Conservation (phyloP, 2,329 filamentous ascomycete species). For the Didymella pinodella region DNA sequence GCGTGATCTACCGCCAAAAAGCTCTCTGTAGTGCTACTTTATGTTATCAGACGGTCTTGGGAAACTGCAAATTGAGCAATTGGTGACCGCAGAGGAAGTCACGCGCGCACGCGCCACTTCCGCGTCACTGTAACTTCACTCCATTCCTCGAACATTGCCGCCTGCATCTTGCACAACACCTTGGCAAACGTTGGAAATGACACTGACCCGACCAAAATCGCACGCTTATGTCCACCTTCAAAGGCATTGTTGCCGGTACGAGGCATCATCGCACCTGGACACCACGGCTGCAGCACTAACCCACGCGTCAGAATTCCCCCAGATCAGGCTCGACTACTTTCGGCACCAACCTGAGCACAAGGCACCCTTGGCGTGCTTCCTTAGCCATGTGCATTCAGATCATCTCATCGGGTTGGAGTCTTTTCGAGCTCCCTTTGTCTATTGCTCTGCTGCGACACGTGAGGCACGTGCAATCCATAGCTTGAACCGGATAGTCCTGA, state of each 20-base stretch:
- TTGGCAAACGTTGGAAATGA: constrained; percentile 7
- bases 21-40: too few relatives aligned
- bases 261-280: background rate
- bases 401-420: constrained; percentile 83
- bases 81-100: constrained; percentile 1
- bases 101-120: constrained; percentile 14
- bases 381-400: constrained; percentile 93
- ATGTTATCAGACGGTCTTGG: background rate
- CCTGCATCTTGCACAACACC: background rate
- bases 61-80: background rate
- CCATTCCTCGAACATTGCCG: background rate
- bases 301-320: constrained; percentile 70
- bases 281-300: constrained; percentile 10
- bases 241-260: constrained; percentile 42
- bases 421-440: constrained; percentile 81
- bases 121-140: constrained; percentile 7
- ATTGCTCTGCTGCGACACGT: constrained; percentile 84
- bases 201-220: background rate
- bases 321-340: constrained; percentile 86
- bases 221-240: constrained; percentile 46
- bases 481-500: background rate
- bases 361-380: constrained; percentile 81
- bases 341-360: constrained; percentile 62
- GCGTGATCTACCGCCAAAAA: too few relatives aligned
- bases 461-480: constrained; percentile 58